Conservation (phyloP, 2,329 filamentous ascomycete species). For the Trichoderma koningii region DNA sequence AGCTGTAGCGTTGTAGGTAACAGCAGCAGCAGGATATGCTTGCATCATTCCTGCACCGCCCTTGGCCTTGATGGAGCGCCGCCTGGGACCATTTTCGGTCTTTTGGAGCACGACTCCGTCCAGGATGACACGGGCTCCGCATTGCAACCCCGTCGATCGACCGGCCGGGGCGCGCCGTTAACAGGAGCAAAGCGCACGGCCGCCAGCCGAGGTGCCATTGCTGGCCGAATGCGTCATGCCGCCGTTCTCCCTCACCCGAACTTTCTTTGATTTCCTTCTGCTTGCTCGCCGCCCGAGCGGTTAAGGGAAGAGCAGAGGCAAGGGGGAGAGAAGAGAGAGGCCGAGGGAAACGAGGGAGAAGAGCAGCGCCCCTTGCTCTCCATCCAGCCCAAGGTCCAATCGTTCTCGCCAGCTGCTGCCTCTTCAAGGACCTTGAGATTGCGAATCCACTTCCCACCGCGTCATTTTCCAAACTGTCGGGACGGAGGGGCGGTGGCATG, state of each 20-base stretch:
- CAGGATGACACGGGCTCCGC: slow-evolving; percentile 20
- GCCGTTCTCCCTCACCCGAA: background rate
- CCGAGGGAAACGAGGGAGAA: background rate
- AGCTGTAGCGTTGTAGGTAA: background rate
- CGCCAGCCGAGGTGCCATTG: slow-evolving; percentile 10
- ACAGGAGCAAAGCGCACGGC: slow-evolving; percentile 15
- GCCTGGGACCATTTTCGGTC: slow-evolving; percentile 1
- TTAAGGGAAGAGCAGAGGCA: background rate
- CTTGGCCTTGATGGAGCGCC: background rate
- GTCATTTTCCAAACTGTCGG: slow-evolving; percentile 44
- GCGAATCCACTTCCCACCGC: slow-evolving; percentile 35
- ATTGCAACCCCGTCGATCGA: slow-evolving; percentile 13
- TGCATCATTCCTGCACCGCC: background rate
- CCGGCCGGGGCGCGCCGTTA: slow-evolving; percentile 22
- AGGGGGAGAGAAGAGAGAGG: background rate
- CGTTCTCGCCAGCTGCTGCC: background rate
- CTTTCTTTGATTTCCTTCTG: background rate
- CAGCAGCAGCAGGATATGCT: background rate
- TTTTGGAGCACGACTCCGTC: slow-evolving; percentile 10
- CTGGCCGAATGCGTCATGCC: background rate
- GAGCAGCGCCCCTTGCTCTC: slow-evolving; percentile 12
- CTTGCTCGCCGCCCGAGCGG: no score
- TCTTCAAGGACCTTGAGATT: slow-evolving; percentile 29
- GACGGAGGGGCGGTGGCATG: slow-evolving; percentile 31
- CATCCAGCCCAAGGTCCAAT: background rate